Base-by-base conservation (phyloP, 768 basidiomycete genomes). In the Pleurotus citrinopileatus region DNA sequence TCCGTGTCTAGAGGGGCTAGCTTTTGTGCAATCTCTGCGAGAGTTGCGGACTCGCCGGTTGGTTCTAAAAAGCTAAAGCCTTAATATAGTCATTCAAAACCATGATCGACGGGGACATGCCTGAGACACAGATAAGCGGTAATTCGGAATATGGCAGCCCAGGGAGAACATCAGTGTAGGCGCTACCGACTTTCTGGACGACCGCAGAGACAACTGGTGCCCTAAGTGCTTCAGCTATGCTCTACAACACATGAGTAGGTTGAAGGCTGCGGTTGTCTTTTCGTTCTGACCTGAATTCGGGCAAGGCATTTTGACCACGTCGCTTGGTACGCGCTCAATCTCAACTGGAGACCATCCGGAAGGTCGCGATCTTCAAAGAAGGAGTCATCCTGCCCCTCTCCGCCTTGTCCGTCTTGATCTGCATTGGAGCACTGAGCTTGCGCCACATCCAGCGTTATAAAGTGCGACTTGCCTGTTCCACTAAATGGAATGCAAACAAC, bases 301-400 rank as follows among this genome's bases (percentile, higher is more conserved):
- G 69, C 62, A 25, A 86, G 66, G 63, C 86, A 87, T 55, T 75
- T 82, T 52, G 59, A 69, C 87, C 87, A 89, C 1, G 81, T 80
- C 1, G 59, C 61, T 46, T 63, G 76, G 63, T 88, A 89, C 4
- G 79, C 80, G 43, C 73, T 60, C 45, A 85, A 67, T 22, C 83
- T 75, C 37, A 79, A 44, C 7, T 50, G 42, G 12, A 42, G 15
- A 13, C 61, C 61, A 26, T 42, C 48, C 3, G 52, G 52, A 23
- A 61, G 29, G 43, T 61, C 61, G 25, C 56, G 53, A 3, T 57
- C 51, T 43, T 43, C 37, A 47, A 42, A 55, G 28, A 45, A 19
- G 25, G 52, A 57, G 19, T 44, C 43, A 1, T 44, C 25, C 42
- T 22, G 10, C 32, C n/a, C 32, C 32, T 34, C 32, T 10, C 10